Evolutionary conservation across 2,329 filamentous ascomycete genomes (phyloP).

Genomic region (Tolypocladium amazonense): DNA sequence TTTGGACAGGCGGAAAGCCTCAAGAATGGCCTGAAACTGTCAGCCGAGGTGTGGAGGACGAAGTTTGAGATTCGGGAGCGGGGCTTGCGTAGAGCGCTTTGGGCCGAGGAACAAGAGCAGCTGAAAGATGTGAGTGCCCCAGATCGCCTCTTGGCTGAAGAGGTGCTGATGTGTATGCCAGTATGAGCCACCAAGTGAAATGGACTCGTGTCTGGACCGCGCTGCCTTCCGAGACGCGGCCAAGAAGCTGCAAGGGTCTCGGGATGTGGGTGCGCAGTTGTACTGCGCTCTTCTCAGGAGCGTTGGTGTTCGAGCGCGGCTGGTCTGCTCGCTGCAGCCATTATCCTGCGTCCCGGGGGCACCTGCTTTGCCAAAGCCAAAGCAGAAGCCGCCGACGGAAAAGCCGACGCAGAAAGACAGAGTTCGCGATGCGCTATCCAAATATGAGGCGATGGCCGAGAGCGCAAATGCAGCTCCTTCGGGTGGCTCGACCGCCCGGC

Average conservation of each 20-base stretch:
- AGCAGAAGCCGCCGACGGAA: conserved; percentile 13
- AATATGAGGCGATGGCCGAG: conserved; percentile 26
- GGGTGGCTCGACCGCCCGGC: conserved; percentile 27
- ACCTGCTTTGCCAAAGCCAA: conserved; percentile 35
- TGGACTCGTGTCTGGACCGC: conserved; percentile 58
- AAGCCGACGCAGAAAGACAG: conserved; percentile 23
- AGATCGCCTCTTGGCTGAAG: neutral
- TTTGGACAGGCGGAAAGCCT: conserved; percentile 68
- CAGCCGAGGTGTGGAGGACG: conserved; percentile 54
- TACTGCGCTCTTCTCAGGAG: conserved; percentile 80
- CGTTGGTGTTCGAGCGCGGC: conserved; percentile 68
- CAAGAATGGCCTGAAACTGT: conserved; percentile 65
- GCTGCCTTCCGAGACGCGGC: conserved; percentile 66
- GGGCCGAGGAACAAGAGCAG: conserved; percentile 59
- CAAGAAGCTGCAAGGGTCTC: conserved; percentile 61
- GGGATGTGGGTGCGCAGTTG: conserved; percentile 81
- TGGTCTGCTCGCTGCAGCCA: conserved; percentile 85
- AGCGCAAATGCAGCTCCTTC: conserved; percentile 19
- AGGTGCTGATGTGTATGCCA: conserved; percentile 17
- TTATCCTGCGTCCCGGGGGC: conserved; percentile 55
- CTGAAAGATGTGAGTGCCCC: conserved; percentile 40
- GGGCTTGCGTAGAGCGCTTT: conserved; percentile 60
- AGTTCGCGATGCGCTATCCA: conserved; percentile 8
- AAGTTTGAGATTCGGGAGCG: conserved; percentile 62
- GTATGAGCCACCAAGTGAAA: conserved; percentile 48